Conservation (phyloP, 2,329 filamentous ascomycete genomes). For the Trichophyton benhamiae region DNA sequence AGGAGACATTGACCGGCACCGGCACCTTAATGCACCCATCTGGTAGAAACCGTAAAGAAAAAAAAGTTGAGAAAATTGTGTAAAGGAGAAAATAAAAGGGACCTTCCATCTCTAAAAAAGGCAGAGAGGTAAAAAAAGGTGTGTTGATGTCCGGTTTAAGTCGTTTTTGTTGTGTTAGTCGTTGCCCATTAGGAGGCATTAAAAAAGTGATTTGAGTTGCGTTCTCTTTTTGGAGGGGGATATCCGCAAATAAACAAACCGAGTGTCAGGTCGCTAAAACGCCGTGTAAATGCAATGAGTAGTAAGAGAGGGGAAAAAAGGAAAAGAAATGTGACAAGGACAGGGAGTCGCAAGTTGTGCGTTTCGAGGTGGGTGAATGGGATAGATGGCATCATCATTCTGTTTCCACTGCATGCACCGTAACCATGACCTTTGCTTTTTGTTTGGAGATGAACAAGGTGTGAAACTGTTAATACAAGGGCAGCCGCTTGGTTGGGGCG, state of each 20-base stretch:
- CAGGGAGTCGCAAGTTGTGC: neutral
- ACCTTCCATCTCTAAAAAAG: neutral
- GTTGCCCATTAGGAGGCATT: neutral
- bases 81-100: neutral
- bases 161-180: neutral
- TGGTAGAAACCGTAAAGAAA: neutral
- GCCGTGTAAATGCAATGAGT: constrained; percentile 1
- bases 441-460: neutral
- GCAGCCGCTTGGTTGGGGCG: neutral
- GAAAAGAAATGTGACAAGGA: neutral
- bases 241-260: constrained; percentile 1
- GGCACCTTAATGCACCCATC: neutral
- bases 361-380: neutral
- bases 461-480: constrained; percentile 22
- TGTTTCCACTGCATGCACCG: neutral
- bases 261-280: constrained; percentile 3
- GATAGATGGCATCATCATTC: neutral
- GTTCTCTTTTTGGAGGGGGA: neutral
- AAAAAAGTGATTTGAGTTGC: neutral
- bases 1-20: neutral
- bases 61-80: too few species aligned
- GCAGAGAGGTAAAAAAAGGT: neutral
- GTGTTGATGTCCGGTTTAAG: neutral
- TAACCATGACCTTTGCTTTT: neutral
- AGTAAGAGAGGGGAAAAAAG: neutral